Evolutionary conservation across 2,329 filamentous ascomycete species (phyloP), one percentile per base, ranked within the genome.

Genomic region (Pseudocercospora musae): DNA sequence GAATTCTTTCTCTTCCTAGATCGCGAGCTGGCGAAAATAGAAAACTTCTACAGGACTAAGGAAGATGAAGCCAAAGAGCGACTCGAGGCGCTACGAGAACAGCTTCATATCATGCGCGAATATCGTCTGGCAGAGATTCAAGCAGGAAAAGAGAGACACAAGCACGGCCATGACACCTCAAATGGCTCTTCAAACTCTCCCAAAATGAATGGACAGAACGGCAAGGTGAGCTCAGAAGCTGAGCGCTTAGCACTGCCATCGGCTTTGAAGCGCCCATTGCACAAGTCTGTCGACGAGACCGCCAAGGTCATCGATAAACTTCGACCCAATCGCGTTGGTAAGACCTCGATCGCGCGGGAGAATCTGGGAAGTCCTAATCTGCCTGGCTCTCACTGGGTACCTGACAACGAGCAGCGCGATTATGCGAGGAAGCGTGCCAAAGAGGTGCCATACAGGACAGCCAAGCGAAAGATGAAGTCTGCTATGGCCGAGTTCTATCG

Each of bases 401-500:
- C 60, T 20, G 31, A 59, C 20, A 57, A 78, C 23, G 68, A 73
- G 20, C 73, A 73, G 21, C 74, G 76, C 44, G 80, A 82, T 66
- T 82, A 82, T 62, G 73, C 78, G 4, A 75, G 75, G 15, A 73
- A 74, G 4, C 71, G 74, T 1, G 62, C 72, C 1, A 69, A 75
- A 3, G 85, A 87, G 42, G 89, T 97, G 0, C 85, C 93, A 0
- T 96, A 98, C 77, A 85, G 90, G 25, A 88, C 88, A 1, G 95
- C 95, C 1, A 98, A 96, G 78, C 84, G 89, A 63, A 96, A 97
- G 78, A 82, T 99, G 60, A 98, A 98, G 77, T 80, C 91, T 53
- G 95, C 95, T 0, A 77, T 98, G 55, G 90, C 96, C 71, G 95
- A 98, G 75, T 96, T 92, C 74, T 98, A 99, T 74, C 89, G 94